Conservation (phyloP, 768 basidiomycete species). For the Suillus hirtellus region DNA sequence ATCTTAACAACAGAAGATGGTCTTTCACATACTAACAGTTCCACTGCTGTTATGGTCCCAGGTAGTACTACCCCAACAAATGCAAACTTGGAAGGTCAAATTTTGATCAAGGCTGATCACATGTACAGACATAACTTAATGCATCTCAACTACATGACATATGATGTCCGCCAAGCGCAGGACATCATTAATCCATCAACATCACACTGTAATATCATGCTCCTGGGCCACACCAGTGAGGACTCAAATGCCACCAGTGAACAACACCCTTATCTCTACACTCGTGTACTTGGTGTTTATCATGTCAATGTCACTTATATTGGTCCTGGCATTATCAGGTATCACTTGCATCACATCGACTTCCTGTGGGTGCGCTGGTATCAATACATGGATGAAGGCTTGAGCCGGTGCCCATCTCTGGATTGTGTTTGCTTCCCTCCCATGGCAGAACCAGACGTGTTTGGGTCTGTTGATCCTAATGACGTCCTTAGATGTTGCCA, state of each 20-base stretch:
- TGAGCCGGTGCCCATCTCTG: too few relatives aligned
- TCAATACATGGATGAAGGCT: background rate
- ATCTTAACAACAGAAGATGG: constrained; percentile 16
- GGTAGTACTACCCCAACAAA: too few relatives aligned
- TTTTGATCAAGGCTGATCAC: background rate
- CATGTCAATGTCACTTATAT: constrained; percentile 18
- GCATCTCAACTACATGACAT: constrained; percentile 3
- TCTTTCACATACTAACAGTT: constrained; percentile 4
- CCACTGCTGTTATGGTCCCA: too few relatives aligned
- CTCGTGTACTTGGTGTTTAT: constrained; percentile 18
- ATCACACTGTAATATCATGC: background rate
- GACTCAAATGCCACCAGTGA: too few relatives aligned
- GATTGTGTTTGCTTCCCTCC: background rate
- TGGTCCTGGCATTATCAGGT: constrained; percentile 1
- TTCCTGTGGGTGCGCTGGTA: constrained; percentile 13
- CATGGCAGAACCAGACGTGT: background rate
- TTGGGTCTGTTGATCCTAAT: constrained; percentile 14
- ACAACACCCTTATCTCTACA: constrained; percentile 7
- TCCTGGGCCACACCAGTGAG: background rate
- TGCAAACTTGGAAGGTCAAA: background rate
- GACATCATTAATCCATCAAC: constrained; percentile 8
- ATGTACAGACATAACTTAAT: constrained; percentile 6
- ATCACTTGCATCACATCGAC: background rate
- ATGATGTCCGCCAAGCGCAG: constrained; percentile 1
- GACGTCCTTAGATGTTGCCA: constrained; percentile 13